Conservation (phyloP, 257 asterid genomes). For the Paraleonurus japonicus region DNA sequence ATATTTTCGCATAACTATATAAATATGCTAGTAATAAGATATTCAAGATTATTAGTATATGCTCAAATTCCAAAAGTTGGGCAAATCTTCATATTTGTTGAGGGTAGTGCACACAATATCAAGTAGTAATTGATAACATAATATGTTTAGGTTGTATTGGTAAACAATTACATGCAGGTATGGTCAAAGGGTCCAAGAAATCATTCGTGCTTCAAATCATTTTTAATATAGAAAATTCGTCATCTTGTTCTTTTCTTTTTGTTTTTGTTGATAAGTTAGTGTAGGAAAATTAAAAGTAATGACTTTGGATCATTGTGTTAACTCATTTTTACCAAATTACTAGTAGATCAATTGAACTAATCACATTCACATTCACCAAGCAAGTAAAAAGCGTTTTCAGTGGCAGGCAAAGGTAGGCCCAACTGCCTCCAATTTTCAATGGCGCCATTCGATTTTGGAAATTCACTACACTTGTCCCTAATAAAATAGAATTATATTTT, state of each 20-base stretch:
- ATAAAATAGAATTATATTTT: background rate
- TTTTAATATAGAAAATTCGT: background rate
- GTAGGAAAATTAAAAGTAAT: background rate
- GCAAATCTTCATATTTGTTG: no score
- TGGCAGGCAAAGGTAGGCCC: constrained; percentile 14
- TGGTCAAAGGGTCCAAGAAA: background rate
- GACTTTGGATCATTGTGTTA: no score
- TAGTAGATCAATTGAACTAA: no score
- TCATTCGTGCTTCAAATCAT: background rate
- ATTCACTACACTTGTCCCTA: background rate
- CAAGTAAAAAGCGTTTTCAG: background rate
- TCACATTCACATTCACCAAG: background rate
- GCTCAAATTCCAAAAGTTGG: no score
- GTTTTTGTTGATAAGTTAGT: background rate
- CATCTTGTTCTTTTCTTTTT: background rate
- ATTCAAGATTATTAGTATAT: no score
- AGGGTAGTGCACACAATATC: no score
- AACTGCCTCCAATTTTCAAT: background rate
- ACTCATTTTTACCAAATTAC: no score
- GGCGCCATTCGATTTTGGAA: background rate
- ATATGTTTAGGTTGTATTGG: background rate
- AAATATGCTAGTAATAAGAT: no score
- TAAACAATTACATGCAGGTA: background rate
- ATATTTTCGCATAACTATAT: no score
- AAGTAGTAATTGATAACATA: no score